Evolutionary conservation across 192 early-diverging fungal genomes (phyloP).

Genomic region (Coemansia furcata): DNA sequence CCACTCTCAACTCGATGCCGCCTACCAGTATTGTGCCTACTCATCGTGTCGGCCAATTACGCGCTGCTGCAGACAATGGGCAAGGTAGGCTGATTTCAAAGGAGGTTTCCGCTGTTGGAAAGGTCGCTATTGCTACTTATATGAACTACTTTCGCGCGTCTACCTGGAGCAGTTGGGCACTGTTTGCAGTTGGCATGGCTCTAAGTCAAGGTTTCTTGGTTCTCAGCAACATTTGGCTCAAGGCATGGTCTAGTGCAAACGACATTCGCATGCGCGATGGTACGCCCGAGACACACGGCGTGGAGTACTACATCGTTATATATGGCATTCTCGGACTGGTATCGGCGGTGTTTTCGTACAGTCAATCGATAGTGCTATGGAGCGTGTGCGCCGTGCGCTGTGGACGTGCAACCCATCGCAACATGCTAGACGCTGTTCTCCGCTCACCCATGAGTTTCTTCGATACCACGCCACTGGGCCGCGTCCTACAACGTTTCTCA

Average conservation of each 20-base stretch:
- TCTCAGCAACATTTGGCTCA: constrained; percentile 66
- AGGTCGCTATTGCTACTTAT: constrained; percentile 73
- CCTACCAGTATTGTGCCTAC: constrained; percentile 55
- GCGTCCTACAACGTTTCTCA: constrained; percentile 86
- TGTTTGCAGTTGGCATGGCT: constrained; percentile 62
- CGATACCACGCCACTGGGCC: constrained; percentile 75
- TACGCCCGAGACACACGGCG: constrained; percentile 10
- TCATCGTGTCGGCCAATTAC: constrained; percentile 15
- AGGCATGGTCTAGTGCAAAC: constrained; percentile 64
- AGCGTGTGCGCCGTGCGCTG: constrained; percentile 80
- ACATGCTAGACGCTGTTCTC: constrained; percentile 76
- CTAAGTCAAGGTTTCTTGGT: constrained; percentile 55
- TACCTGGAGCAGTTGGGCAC: constrained; percentile 52
- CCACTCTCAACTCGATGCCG: constrained; percentile 51
- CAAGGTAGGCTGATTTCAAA: constrained; percentile 59
- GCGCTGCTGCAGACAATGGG: not conserved
- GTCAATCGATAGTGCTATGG: constrained; percentile 75
- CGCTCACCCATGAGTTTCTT: constrained; percentile 63
- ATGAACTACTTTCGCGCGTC: constrained; percentile 76
- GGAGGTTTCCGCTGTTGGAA: constrained; percentile 79
- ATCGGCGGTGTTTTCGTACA: constrained; percentile 62
- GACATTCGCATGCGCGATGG: constrained; percentile 36
- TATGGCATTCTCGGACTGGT: constrained; percentile 75
- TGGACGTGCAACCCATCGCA: constrained; percentile 65
- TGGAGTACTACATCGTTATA: constrained; percentile 67